Conservation (phyloP, 805 yeast genomes). For the Candida andamanensis region DNA sequence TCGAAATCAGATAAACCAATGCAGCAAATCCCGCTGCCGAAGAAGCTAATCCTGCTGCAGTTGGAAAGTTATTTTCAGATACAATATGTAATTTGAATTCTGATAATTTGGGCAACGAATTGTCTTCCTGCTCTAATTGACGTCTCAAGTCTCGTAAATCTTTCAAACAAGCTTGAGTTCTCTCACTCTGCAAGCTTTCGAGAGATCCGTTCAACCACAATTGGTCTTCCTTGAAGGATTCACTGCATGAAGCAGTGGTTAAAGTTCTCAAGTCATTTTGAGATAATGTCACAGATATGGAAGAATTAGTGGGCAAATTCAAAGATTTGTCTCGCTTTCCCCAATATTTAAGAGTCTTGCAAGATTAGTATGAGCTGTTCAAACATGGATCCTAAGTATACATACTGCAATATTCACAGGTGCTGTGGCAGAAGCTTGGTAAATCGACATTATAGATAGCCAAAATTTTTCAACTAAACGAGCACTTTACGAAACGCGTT, state of each 20-base stretch:
- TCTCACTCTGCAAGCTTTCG: constrained; percentile 61
- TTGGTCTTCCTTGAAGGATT: constrained; percentile 53
- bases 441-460: constrained; percentile 42
- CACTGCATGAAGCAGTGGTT: constrained; percentile 78
- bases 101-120: constrained; percentile 56
- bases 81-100: constrained; percentile 70
- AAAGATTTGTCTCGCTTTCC: constrained; percentile 89
- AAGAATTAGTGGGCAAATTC: constrained; percentile 93
- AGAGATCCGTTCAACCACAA: constrained; percentile 83
- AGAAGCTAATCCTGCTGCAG: constrained; percentile 98
- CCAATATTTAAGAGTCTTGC: constrained; percentile 91
- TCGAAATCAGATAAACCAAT: constrained; percentile 82
- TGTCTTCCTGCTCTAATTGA: constrained; percentile 53
- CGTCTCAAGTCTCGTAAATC: constrained; percentile 69
- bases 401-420: constrained; percentile 95
- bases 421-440: constrained; percentile 82
- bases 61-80: constrained; percentile 94
- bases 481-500: too few species aligned
- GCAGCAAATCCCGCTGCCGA: constrained; percentile 99
- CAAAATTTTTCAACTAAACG: constrained; percentile 3
- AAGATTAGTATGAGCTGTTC: constrained; percentile 8
- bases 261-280: constrained; percentile 88
- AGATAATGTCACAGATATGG: constrained; percentile 89
- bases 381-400: constrained; percentile 10
- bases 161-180: constrained; percentile 67